These are phyloP conservation scores for Cadophora sp. DNA, from an alignment of 2,329 filamentous ascomycete species.

Conservation along the genomic window DNA sequence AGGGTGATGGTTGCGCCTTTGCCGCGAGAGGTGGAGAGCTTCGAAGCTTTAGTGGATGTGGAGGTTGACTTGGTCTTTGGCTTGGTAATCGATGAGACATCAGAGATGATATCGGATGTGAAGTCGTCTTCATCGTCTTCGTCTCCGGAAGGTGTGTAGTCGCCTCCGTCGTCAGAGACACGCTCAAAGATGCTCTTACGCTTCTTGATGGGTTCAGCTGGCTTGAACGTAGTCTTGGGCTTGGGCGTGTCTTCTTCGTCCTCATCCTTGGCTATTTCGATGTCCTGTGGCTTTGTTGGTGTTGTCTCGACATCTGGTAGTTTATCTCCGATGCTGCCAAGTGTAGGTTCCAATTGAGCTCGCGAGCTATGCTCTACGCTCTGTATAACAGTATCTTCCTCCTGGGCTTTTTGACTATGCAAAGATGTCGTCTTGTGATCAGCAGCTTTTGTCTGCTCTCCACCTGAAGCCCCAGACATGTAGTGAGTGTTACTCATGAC, in stretches of 20 bases:
- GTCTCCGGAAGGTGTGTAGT: slow-evolving; percentile 30
- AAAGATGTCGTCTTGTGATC: background rate
- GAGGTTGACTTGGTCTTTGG: slow-evolving; percentile 23
- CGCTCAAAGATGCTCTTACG: slow-evolving; percentile 35
- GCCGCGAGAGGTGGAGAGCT: background rate
- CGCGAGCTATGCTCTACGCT: slow-evolving; percentile 17
- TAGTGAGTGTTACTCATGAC: background rate
- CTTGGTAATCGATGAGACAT: slow-evolving; percentile 27
- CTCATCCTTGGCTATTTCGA: background rate
- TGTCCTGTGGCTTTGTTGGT: background rate
- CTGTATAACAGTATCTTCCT: slow-evolving; percentile 15
- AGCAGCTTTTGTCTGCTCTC: slow-evolving; percentile 5
- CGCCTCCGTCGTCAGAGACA: slow-evolving; percentile 32
- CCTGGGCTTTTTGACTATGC: background rate
- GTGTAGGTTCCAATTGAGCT: background rate
- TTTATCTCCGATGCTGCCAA: background rate
- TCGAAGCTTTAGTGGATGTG: slow-evolving; percentile 3
- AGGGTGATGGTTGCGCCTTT: slow-evolving; percentile 4
- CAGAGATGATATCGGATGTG: slow-evolving; percentile 18
- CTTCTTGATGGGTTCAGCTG: slow-evolving; percentile 25
- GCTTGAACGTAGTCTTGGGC: slow-evolving; percentile 12
- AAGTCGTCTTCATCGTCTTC: slow-evolving; percentile 29
- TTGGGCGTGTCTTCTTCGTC: slow-evolving; percentile 21
- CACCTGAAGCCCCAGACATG: slow-evolving; percentile 14
- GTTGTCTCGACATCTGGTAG: background rate